Base-by-base conservation (phyloP, 108 stramenopile species). In the Cyclotella baltica region DNA sequence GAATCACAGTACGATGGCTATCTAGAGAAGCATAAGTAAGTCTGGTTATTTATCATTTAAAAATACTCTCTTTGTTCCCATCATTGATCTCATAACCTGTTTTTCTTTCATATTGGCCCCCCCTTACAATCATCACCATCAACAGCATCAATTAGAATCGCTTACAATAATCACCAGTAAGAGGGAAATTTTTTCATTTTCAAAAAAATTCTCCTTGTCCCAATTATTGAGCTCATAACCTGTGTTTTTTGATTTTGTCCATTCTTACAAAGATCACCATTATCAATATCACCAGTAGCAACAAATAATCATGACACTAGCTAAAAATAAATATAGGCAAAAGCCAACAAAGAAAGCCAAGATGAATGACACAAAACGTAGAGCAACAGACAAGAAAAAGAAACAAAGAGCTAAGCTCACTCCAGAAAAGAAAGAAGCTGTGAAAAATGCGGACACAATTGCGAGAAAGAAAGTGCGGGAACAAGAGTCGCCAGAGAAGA, bases 321-420 rank as follows among this genome's bases (percentile, higher is more conserved):
- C 40, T 43, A 43, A 43, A 43, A 43, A 43, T 43, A 43, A 43
- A 43, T 43, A 43, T 43, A 43, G 40, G 40, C 40, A 43, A 43
- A 43, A 43, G 40, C 40, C 40, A 43, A 43, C 40, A 43, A 43
- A 43, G 40, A 43, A 43, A 43, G 40, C 40, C 40, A 43, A 43
- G 40, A 43, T 43, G 40, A 43, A 6, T 43, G 40, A 43, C 40
- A 43, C 40, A 43, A 43, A 43, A 43, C 40, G 40, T 43, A 43
- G 40, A 43, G 40, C 40, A 43, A 43, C 40, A 43, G 40, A 43
- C 40, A 43, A 43, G 40, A 43, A 43, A 43, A 43, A 43, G 40
- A 43, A 43, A 43, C 40, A 43, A 43, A 43, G 40, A 43, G 40
- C 6, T 43, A 43, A 43, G 40, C 40, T 43, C 40, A 43, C 40